These are phyloP conservation scores for Aphanomyces cochlioides DNA, from an alignment of 352 stramenopile species.

Conservation along the genomic window DNA sequence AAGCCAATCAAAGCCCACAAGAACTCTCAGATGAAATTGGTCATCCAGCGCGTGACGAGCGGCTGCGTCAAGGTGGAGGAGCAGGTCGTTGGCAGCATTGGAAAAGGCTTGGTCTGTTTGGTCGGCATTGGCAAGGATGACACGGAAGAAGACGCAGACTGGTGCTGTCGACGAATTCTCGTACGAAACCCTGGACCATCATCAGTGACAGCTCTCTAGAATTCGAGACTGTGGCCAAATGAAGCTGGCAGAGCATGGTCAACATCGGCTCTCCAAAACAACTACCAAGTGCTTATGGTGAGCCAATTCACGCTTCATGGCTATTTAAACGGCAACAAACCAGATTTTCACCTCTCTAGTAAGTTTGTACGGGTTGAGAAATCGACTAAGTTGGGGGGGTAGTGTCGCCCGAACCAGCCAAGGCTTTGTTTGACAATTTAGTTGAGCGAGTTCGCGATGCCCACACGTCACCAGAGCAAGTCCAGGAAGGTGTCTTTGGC, in stretches of 20 bases:
- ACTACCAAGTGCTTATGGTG: constrained; percentile 77
- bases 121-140: constrained; percentile 74
- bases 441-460: constrained; percentile 57
- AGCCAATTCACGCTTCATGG: constrained; percentile 85
- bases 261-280: constrained; percentile 56
- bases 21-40: constrained; percentile 50
- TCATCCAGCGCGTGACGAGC: constrained; percentile 79
- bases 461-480: constrained; percentile 53
- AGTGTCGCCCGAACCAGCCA: constrained; percentile 67
- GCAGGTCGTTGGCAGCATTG: constrained; percentile 68
- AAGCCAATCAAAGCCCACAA: too few relatives aligned
- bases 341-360: constrained; percentile 84
- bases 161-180: constrained; percentile 70
- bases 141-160: constrained; percentile 78
- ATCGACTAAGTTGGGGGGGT: neutral
- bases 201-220: constrained; percentile 38
- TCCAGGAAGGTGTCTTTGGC: constrained; percentile 73
- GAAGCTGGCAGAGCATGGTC: constrained; percentile 55
- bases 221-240: constrained; percentile 74
- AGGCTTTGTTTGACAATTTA: constrained; percentile 74
- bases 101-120: constrained; percentile 71
- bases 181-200: constrained; percentile 34
- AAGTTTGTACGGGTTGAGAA: constrained; percentile 20
- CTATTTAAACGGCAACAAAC: constrained; percentile 80
- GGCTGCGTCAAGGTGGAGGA: constrained; percentile 72